Conservation (phyloP, 2,329 filamentous ascomycete genomes). For the Zymoseptoria pseudotritici region DNA sequence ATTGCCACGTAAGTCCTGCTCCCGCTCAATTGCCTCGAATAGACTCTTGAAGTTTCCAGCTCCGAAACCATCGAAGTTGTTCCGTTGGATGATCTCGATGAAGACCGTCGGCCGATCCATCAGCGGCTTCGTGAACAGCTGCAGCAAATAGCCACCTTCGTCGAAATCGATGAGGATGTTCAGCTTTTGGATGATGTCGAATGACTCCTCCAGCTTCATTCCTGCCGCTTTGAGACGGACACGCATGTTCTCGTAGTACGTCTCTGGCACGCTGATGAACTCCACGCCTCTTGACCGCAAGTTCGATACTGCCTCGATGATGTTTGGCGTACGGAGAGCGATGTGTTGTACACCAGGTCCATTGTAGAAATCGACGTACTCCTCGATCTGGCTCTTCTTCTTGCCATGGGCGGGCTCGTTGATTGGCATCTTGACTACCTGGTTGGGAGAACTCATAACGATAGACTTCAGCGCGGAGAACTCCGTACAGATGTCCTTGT, state of each 20-base stretch:
- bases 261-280: constrained; percentile 82
- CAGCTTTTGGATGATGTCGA: constrained; percentile 66
- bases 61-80: constrained; percentile 85
- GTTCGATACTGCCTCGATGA: constrained; percentile 67
- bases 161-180: constrained; percentile 95
- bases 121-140: constrained; percentile 61
- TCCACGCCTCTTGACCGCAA: constrained; percentile 82
- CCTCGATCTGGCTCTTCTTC: constrained; percentile 90
- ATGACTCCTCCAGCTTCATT: constrained; percentile 63
- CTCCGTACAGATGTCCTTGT: constrained; percentile 85
- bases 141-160: constrained; percentile 74
- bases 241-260: constrained; percentile 76
- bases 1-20: constrained; percentile 81
- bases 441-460: constrained; percentile 81
- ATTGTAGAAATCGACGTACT: constrained; percentile 77
- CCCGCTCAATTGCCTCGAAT: constrained; percentile 91
- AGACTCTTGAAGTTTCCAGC: constrained; percentile 93
- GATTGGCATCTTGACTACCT: constrained; percentile 94
- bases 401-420: constrained; percentile 89
- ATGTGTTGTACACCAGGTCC: constrained; percentile 92
- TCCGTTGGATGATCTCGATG: constrained; percentile 89
- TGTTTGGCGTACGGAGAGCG: constrained; percentile 73
- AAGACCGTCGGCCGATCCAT: constrained; percentile 95
- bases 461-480: constrained; percentile 82
- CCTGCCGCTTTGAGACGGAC: constrained; percentile 59